phyloP scores from a whole-genome alignment of 768 basidiomycete genomes.

The Amanita rimosa region DNA sequence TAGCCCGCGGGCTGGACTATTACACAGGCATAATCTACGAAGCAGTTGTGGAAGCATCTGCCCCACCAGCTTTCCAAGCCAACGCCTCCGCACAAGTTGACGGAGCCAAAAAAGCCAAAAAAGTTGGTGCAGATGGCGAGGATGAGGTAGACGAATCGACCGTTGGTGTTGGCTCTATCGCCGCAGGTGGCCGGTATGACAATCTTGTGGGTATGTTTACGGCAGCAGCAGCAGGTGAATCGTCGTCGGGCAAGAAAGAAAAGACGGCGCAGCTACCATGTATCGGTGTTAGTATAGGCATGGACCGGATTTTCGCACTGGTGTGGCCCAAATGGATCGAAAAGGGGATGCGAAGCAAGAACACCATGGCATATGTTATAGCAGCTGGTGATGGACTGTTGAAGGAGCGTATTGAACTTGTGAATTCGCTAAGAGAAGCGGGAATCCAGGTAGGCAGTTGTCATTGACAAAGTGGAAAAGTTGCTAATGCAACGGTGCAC shows the following conservation, averaged over 20 bases:
- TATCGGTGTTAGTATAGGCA: slow-evolving; percentile 84
- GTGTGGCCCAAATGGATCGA: slow-evolving; percentile 82
- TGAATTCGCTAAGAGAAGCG: no score
- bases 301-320: slow-evolving; percentile 89
- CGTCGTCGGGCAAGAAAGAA: slow-evolving; percentile 33
- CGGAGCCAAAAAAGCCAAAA: slow-evolving; percentile 31
- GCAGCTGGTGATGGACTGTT: slow-evolving; percentile 83
- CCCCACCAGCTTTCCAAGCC: slow-evolving; percentile 70
- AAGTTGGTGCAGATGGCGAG: slow-evolving; percentile 38
- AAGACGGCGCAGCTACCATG: slow-evolving; percentile 64
- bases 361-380: slow-evolving; percentile 91
- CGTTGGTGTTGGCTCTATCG: slow-evolving; percentile 97
- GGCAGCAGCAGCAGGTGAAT: slow-evolving; percentile 63
- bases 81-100: slow-evolving; percentile 20
- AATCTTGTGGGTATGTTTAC: slow-evolving; percentile 88
- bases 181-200: slow-evolving; percentile 97
- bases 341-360: slow-evolving; percentile 70
- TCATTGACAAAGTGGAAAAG: no score
- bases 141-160: slow-evolving; percentile 88
- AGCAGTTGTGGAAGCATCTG: slow-evolving; percentile 87
- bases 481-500: background rate
- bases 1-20: slow-evolving; percentile 97
- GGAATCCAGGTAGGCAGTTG: slow-evolving; percentile 50
- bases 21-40: slow-evolving; percentile 99
- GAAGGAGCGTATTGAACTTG: slow-evolving; percentile 32